These are phyloP conservation scores for Pseudodiploospora longispora DNA, from an alignment of 2,329 filamentous ascomycete genomes.

Conservation along the genomic window DNA sequence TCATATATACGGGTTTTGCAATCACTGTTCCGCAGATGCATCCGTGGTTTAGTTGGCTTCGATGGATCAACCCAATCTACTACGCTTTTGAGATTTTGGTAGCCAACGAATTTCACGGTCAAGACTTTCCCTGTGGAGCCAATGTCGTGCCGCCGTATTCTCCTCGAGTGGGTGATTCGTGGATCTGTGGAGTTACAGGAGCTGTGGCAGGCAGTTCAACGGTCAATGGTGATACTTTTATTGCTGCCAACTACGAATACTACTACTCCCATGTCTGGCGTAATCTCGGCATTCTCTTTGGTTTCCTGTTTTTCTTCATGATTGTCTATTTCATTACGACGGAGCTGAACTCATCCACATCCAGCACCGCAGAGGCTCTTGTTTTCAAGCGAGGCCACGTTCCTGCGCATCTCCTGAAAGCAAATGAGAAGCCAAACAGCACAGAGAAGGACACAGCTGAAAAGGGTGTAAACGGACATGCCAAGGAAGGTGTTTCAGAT, in stretches of 20 bases:
- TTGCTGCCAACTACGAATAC: slow-evolving; percentile 48
- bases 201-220: slow-evolving; percentile 43
- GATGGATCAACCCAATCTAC: slow-evolving; percentile 64
- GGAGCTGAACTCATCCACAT: slow-evolving; percentile 56
- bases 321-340: slow-evolving; percentile 52
- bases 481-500: slow-evolving; percentile 10
- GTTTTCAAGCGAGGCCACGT: slow-evolving; percentile 54
- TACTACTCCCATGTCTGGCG: slow-evolving; percentile 52
- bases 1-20: slow-evolving; percentile 53
- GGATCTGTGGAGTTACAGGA: slow-evolving; percentile 46
- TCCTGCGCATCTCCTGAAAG: slow-evolving; percentile 31
- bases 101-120: slow-evolving; percentile 62
- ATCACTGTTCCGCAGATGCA: slow-evolving; percentile 51
- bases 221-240: slow-evolving; percentile 55
- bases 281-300: slow-evolving; percentile 61
- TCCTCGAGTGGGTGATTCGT: slow-evolving; percentile 34
- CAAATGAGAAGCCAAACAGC: slow-evolving; percentile 16
- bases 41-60: slow-evolving; percentile 68
- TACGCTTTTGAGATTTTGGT: slow-evolving; percentile 69
- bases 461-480: slow-evolving; percentile 9
- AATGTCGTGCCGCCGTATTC: slow-evolving; percentile 39
- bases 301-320: slow-evolving; percentile 57
- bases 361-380: slow-evolving; percentile 59
- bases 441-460: slow-evolving; percentile 23
- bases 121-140: slow-evolving; percentile 46